Evolutionary conservation across 202 grass and related monocot species (phyloP).

Genomic region (Setaria viridis): DNA sequence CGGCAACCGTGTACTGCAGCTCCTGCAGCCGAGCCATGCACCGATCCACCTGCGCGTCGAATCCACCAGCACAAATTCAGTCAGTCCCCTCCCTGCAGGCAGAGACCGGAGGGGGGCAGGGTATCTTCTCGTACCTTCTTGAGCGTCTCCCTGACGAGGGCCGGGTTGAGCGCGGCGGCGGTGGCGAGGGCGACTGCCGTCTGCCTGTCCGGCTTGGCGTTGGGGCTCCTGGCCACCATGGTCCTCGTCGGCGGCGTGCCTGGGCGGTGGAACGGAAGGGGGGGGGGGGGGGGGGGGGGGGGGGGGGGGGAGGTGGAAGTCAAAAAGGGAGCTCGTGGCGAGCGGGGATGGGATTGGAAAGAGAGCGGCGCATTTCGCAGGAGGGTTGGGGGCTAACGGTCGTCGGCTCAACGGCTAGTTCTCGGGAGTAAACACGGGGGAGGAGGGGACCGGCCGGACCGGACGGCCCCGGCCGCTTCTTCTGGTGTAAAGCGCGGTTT

Average conservation of each 20-base stretch:
- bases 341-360: not conserved
- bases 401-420: constrained; percentile 50
- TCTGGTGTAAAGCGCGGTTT: not conserved
- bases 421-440: constrained; percentile 42
- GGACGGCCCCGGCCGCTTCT: not conserved
- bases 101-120: not conserved
- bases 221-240: constrained; percentile 95
- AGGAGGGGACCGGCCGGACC: not conserved
- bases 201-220: constrained; percentile 59
- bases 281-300: not conserved
- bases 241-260: not conserved
- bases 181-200: constrained; percentile 44
- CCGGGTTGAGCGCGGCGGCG: constrained; percentile 66
- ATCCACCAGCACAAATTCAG: constrained; percentile 5
- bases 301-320: not conserved
- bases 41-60: constrained; percentile 63
- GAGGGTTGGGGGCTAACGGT: constrained; percentile 9
- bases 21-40: constrained; percentile 99
- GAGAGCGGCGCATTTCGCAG: constrained; percentile 8
- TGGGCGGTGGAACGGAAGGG: not conserved
- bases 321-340: constrained; percentile 31
- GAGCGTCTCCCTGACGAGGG: constrained; percentile 83
- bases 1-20: constrained; percentile 94
- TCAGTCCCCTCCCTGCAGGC: not conserved
- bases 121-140: constrained; percentile 61